Percentiles rank a stretch among this genome's conserved stretches.
Conservation (phyloP, 2,329 filamentous ascomycete species). For the Aureobasidium zeae region DNA sequence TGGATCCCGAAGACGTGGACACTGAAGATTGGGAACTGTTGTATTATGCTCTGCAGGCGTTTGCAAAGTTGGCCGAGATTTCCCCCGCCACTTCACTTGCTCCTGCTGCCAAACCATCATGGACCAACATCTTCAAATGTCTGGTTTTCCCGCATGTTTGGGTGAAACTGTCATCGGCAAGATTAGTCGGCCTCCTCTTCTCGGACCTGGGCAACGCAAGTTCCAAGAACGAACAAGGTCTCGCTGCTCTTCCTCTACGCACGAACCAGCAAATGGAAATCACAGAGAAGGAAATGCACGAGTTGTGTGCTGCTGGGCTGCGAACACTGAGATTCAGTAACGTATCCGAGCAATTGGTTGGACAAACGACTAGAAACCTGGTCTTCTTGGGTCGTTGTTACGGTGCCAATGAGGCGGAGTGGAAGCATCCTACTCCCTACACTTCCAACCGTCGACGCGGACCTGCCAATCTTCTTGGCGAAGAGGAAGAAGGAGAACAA, state of each 20-base stretch:
- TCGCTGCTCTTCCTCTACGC: constrained; percentile 50
- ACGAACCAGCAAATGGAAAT: constrained; percentile 65
- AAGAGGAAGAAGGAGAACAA: constrained; percentile 33
- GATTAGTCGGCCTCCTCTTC: constrained; percentile 67
- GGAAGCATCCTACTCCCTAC: constrained; percentile 33
- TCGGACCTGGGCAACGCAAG: constrained; percentile 64
- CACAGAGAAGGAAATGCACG: constrained; percentile 53
- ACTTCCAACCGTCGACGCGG: constrained; percentile 35
- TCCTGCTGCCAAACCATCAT: constrained; percentile 53
- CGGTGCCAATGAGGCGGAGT: constrained; percentile 47
- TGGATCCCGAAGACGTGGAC: constrained; percentile 39
- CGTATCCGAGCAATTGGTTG: constrained; percentile 60
- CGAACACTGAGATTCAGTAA: constrained; percentile 47
- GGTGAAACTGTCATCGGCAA: constrained; percentile 69
- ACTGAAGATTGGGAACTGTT: constrained; percentile 62
- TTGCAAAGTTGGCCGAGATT: constrained; percentile 57
- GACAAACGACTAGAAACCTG: constrained; percentile 70
- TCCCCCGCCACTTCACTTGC: constrained; percentile 57
- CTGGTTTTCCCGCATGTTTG: constrained; percentile 56
- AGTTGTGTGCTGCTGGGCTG: constrained; percentile 48
- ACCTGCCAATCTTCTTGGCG: constrained; percentile 37
- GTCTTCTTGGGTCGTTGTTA: constrained; percentile 67
- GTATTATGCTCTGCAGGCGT: constrained; percentile 61
- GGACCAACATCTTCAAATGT: constrained; percentile 58
- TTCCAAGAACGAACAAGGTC: constrained; percentile 38